Evolutionary conservation across 495 filamentous ascomycete species (phyloP).

Genomic region (Staphylotrichum longicolle): DNA sequence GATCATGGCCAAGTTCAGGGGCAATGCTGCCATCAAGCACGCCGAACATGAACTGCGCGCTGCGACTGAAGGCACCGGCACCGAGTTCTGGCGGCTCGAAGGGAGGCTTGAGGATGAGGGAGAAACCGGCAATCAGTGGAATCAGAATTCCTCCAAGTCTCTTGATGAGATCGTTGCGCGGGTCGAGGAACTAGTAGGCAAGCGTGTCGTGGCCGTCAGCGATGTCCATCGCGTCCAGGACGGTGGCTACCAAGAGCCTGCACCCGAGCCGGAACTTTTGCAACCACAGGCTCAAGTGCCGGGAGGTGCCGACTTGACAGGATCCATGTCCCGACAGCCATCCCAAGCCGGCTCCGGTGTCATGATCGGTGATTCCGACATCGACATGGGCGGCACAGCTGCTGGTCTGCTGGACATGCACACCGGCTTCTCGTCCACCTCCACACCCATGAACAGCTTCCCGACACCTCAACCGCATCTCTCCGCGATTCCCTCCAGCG

Average conservation of each 20-base stretch:
- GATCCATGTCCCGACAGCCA: conserved; percentile 44
- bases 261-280: conserved; percentile 42
- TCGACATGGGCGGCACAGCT: conserved; percentile 63
- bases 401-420: conserved; percentile 63
- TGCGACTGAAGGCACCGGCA: conserved; percentile 53
- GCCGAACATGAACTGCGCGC: conserved; percentile 63
- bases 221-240: conserved; percentile 67
- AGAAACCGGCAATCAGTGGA: conserved; percentile 38
- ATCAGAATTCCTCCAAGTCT: conserved; percentile 50
- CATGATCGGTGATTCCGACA: conserved; percentile 56
- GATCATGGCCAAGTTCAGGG: conserved; percentile 69
- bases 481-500: conserved; percentile 44
- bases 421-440: conserved; percentile 52
- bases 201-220: conserved; percentile 55
- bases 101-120: conserved; percentile 57
- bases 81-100: conserved; percentile 64
- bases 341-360: conserved; percentile 52
- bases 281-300: conserved; percentile 13
- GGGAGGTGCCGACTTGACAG: conserved; percentile 8
- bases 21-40: conserved; percentile 59
- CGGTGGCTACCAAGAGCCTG: conserved; percentile 61
- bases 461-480: conserved; percentile 47
- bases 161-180: conserved; percentile 61
- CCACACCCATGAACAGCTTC: conserved; percentile 48
- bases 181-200: conserved; percentile 56